phyloP scores from a whole-genome alignment of 768 basidiomycete genomes.

The Mycena kentingensis region DNA sequence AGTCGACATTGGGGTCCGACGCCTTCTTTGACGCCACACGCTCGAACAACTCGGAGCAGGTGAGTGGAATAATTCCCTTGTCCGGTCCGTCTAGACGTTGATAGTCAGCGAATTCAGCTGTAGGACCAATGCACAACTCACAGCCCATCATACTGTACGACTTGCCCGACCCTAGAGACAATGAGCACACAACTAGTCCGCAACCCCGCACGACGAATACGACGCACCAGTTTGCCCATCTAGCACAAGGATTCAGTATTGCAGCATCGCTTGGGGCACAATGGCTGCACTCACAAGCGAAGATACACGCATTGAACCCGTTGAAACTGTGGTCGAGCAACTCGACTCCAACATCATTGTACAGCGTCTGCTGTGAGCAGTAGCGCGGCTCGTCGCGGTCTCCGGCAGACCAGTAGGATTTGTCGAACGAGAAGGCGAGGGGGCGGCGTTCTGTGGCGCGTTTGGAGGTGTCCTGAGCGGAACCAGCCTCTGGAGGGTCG shows the following conservation, averaged over 20 bases:
- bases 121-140: slow-evolving; percentile 43
- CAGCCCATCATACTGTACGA: slow-evolving; percentile 98
- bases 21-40: slow-evolving; percentile 70
- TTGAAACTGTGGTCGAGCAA: slow-evolving; percentile 93
- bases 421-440: slow-evolving; percentile 93
- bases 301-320: slow-evolving; percentile 97
- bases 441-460: slow-evolving; percentile 89
- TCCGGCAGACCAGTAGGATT: slow-evolving; percentile 96
- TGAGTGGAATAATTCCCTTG: slow-evolving; percentile 97
- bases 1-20: slow-evolving; percentile 68
- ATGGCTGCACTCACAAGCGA: slow-evolving; percentile 79
- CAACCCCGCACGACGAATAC: background rate
- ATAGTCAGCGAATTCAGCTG: slow-evolving; percentile 4
- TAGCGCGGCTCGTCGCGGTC: slow-evolving; percentile 86
- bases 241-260: slow-evolving; percentile 25
- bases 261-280: background rate
- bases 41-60: slow-evolving; percentile 89
- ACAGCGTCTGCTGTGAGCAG: slow-evolving; percentile 92
- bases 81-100: slow-evolving; percentile 81
- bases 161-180: slow-evolving; percentile 75
- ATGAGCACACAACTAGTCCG: slow-evolving; percentile 9
- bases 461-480: slow-evolving; percentile 60
- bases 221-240: slow-evolving; percentile 85
- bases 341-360: slow-evolving; percentile 92
- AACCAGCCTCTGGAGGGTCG: slow-evolving; percentile 83